A percentile compares a stretch with the other conserved stretches of the same genome.
Evolutionary conservation across 2,329 filamentous ascomycete species (phyloP).

Genomic region (Paracoccidioides brasiliensis): DNA sequence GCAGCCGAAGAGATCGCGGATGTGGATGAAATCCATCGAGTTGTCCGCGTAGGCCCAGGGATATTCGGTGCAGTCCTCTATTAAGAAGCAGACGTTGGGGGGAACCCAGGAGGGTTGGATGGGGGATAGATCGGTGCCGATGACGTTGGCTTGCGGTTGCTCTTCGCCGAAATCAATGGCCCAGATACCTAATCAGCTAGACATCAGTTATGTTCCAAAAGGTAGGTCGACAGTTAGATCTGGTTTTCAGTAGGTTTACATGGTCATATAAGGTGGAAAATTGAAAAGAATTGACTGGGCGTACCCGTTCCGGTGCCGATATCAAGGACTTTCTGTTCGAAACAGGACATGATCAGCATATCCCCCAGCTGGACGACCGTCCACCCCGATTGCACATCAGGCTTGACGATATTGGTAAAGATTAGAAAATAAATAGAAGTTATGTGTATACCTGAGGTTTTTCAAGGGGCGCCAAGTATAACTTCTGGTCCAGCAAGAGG

Average conservation of each 20-base stretch:
- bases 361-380: not conserved
- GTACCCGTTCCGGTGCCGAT: conserved; percentile 29
- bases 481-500: conserved; percentile 33
- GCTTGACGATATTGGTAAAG: not conserved
- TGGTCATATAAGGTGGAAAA: not conserved
- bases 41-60: conserved; percentile 43
- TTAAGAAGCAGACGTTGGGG: conserved; percentile 58
- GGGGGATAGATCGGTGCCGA: conserved; percentile 45
- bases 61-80: conserved; percentile 52
- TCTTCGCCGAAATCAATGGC: conserved; percentile 14
- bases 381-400: not conserved
- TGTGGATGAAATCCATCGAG: conserved; percentile 47
- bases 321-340: conserved; percentile 27
- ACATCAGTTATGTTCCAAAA: not conserved
- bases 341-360: not conserved
- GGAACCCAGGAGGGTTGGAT: conserved; percentile 54
- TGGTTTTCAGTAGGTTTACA: not conserved
- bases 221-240: not conserved
- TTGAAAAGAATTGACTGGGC: not conserved
- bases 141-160: conserved; percentile 1
- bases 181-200: not conserved
- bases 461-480: conserved; percentile 34
- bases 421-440: not conserved
- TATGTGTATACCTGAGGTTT: conserved; percentile 18
- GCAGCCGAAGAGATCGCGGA: conserved; percentile 44